phyloP scores from a whole-genome alignment of 176 grass and related monocot genomes.

The Secale cereale region DNA sequence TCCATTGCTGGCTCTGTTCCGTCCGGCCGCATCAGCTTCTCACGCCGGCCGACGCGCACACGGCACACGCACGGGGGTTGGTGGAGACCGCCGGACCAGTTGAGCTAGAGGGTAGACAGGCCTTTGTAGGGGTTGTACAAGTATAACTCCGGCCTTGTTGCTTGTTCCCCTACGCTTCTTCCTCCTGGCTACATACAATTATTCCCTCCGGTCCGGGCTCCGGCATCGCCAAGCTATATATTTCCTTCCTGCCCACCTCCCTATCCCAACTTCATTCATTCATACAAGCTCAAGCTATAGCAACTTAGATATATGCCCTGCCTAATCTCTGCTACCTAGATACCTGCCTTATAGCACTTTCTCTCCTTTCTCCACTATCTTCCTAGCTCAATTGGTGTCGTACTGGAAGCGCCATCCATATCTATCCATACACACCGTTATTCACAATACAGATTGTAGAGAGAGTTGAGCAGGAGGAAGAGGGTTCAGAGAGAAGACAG shows the following conservation, averaged over 20 bases:
- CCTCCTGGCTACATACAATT: not conserved
- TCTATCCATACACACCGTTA: not conserved
- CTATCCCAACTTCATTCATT: not conserved
- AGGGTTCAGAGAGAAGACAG: not conserved
- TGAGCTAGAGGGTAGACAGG: not conserved
- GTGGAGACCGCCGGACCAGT: not conserved
- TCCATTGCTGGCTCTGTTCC: not conserved
- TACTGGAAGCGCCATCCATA: not conserved
- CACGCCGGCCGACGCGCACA: not conserved
- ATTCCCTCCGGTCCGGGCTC: not conserved
- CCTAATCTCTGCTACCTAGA: not conserved
- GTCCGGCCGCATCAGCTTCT: not conserved
- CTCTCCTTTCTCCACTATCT: no score
- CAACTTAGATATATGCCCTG: not conserved
- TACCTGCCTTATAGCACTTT: not conserved
- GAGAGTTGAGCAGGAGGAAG: not conserved
- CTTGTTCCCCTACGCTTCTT: slow-evolving; percentile 49
- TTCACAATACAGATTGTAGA: not conserved
- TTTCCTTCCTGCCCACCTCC: slow-evolving; percentile 10
- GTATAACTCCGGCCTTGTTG: not conserved
- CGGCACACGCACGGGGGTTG: not conserved
- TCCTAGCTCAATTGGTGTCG: not conserved
- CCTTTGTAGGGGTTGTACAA: no score
- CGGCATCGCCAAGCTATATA: slow-evolving; percentile 27
- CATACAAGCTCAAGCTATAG: not conserved